Evolutionary conservation across 345 rosid species (phyloP).

Genomic region (thale cress (Arabidopsis thaliana)): DNA sequence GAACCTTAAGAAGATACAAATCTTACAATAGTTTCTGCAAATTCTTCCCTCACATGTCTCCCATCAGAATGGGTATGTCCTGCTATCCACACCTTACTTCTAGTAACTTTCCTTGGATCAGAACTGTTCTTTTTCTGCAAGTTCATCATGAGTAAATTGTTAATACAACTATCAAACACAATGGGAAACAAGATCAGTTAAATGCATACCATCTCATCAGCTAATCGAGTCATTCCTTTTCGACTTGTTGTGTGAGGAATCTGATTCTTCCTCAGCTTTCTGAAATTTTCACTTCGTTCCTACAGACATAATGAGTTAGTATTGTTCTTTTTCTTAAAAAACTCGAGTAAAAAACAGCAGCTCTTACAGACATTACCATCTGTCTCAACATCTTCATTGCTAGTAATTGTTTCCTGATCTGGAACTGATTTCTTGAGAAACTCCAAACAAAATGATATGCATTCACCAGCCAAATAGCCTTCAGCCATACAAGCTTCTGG

Average conservation of each 20-base stretch:
- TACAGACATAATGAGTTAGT: too few species aligned
- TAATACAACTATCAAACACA: too few species aligned
- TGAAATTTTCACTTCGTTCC: too few species aligned
- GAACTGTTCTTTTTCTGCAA: not conserved
- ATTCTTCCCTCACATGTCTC: not conserved
- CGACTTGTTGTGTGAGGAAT: slow-evolving; percentile 1
- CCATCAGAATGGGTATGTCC: not conserved
- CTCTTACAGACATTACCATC: too few species aligned
- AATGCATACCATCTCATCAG: slow-evolving; percentile 14
- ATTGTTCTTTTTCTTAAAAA: too few species aligned
- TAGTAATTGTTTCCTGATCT: not conserved
- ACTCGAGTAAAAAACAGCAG: too few species aligned
- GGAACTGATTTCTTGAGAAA: not conserved
- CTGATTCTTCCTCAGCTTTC: not conserved
- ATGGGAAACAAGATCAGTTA: too few species aligned
- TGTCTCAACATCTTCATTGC: not conserved
- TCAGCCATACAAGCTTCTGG: not conserved
- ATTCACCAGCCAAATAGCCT: not conserved
- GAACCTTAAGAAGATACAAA: not conserved
- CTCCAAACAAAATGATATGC: not conserved
- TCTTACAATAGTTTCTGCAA: not conserved
- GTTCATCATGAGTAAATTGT: too few species aligned
- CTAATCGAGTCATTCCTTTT: not conserved
- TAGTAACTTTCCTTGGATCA: slow-evolving; percentile 1
- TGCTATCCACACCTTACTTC: not conserved